Evolutionary conservation across 371 early-diverging fungal genomes (phyloP), one percentile per base, ranked within the genome.

Genomic region (Massospora cicadina): DNA sequence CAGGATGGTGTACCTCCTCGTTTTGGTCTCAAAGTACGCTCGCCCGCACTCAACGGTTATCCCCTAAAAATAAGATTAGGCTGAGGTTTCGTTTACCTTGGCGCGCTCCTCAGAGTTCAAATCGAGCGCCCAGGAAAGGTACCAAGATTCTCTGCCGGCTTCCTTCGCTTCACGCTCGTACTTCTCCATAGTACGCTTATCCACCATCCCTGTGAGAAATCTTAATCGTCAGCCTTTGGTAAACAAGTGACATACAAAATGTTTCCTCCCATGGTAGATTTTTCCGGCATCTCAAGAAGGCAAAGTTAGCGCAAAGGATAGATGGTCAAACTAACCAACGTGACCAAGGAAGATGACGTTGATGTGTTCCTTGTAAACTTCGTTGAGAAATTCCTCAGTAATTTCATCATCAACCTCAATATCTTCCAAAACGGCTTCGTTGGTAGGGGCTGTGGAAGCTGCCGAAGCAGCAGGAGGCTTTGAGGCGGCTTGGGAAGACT

Each of bases 321-420:
- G 63, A 24, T 55, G 27, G 56, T 65, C 17, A 29, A 64, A 33
- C 27, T 54, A 54, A 82, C 82, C 82, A 71, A 99, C 99, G 83
- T 99, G 99, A 56, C 99, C 99, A 70, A 99, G 98, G 74, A 99
- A 99, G 54, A 99, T 90, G 71, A 99, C 84, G 75, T 93, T 96
- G 53, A 93, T 64, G 75, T 91, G 89, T 71, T 94, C 93, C 75
- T 93, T 98, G 61, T 78, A 87, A 55, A 86, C 73, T 73, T 88
- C 87, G 65, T 78, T 75, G 60, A 84, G 71, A 31, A 80, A 72
- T 65, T 82, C 84, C 24, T 79, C 79, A 56, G 81, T 81, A 21
- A 78, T 69, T 27, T 69, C 70, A 12, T 74, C 77, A 21, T 76
- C 76, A 2, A 78, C 79, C 23, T 74, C 72, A 24, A 69, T 63